Evolutionary conservation across 1,284 basidiomycete genomes (phyloP).

Genomic region (Coriolopsis trogii): DNA sequence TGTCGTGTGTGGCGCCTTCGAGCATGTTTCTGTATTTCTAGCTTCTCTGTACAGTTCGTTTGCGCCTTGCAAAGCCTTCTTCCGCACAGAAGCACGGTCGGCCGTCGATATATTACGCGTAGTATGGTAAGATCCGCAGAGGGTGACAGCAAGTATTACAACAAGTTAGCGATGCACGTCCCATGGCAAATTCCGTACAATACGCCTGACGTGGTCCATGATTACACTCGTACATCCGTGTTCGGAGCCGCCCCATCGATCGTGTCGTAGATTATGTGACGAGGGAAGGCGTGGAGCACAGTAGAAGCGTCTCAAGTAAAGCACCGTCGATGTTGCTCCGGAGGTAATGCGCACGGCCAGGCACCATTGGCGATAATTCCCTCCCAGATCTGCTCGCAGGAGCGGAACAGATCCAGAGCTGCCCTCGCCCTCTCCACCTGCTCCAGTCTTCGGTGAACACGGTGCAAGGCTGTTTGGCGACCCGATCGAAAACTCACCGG

Average conservation of each 20-base stretch:
- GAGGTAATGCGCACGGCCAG: slow-evolving; percentile 57
- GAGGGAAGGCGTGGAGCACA: not conserved
- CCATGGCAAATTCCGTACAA: not conserved
- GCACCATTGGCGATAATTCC: slow-evolving; percentile 45
- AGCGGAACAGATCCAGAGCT: slow-evolving; percentile 58
- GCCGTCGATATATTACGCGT: slow-evolving; percentile 13
- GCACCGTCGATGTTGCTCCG: slow-evolving; percentile 33
- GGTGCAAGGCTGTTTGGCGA: not conserved
- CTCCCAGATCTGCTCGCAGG: slow-evolving; percentile 53
- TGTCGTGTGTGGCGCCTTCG: not conserved
- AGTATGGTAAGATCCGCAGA: slow-evolving; percentile 8
- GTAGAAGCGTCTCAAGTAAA: slow-evolving; percentile 31
- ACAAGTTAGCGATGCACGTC: slow-evolving; percentile 6
- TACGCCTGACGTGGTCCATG: not conserved
- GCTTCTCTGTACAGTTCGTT: slow-evolving; percentile 1
- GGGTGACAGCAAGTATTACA: slow-evolving; percentile 10
- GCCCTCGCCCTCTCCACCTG: slow-evolving; percentile 58
- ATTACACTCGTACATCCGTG: slow-evolving; percentile 10
- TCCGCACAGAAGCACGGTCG: too few relatives aligned
- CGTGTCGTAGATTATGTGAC: not conserved
- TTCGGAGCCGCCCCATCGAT: slow-evolving; percentile 2
- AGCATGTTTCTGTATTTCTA: slow-evolving; percentile 14
- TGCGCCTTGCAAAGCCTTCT: too few relatives aligned
- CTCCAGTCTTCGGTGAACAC: slow-evolving; percentile 23
- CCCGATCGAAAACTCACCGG: slow-evolving; percentile 42